These are phyloP conservation scores for Phialophora tarda DNA, from an alignment of 2,329 filamentous ascomycete species.

Conservation along the genomic window DNA sequence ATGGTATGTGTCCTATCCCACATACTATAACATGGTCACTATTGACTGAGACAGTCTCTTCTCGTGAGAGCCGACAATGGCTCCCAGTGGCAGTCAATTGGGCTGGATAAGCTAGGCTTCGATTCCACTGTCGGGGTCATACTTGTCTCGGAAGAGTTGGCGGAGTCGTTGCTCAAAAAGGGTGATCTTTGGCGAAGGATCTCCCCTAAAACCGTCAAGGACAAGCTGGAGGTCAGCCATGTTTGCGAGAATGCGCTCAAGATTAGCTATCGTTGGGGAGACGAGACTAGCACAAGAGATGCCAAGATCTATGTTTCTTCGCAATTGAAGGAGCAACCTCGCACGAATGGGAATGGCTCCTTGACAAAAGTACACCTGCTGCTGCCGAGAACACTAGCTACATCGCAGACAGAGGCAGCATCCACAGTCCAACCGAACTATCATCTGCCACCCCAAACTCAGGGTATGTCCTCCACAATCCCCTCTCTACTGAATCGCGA, in stretches of 20 bases:
- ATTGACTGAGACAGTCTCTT: neutral
- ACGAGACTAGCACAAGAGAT: constrained; percentile 1
- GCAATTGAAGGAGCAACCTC: neutral
- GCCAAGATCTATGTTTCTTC: constrained; percentile 7
- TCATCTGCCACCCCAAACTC: neutral
- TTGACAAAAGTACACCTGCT: neutral
- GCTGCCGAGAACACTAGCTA: neutral
- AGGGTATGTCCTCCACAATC: neutral
- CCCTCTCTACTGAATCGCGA: neutral
- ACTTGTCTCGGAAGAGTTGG: constrained; percentile 1
- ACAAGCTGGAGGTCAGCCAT: neutral
- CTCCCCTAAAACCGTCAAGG: neutral
- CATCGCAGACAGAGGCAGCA: neutral
- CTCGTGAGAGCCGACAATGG: constrained; percentile 3
- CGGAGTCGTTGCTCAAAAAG: neutral
- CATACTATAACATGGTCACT: neutral
- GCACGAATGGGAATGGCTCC: neutral
- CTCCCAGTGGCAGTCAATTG: neutral
- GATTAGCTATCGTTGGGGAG: constrained; percentile 9
- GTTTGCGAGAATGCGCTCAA: constrained; percentile 1
- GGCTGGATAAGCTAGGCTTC: neutral
- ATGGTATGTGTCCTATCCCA: neutral
- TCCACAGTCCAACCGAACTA: constrained; percentile 1
- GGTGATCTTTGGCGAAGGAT: neutral
- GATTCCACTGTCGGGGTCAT: neutral